A percentile compares a stretch with the other conserved stretches of the same genome.
Evolutionary conservation across 108 stramenopile species (phyloP).

Genomic region (Pseudonitzschia delicatissima): DNA sequence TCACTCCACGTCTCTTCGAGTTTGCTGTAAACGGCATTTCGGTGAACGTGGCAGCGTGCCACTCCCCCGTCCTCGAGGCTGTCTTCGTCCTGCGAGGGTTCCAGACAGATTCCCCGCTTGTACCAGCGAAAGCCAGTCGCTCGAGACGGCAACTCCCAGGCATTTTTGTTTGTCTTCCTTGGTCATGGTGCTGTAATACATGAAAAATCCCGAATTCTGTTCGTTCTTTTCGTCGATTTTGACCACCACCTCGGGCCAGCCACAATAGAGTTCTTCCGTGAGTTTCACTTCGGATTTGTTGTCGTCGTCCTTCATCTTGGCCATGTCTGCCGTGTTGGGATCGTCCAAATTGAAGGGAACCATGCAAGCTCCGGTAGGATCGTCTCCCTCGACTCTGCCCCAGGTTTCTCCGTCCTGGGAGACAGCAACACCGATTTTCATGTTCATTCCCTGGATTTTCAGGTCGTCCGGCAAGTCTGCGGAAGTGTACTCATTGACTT

Average conservation of each 20-base stretch:
- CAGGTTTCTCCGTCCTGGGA: slow-evolving; percentile 89
- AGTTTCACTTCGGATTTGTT: slow-evolving; percentile 30
- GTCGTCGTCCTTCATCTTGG: slow-evolving; percentile 45
- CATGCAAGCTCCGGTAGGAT: slow-evolving; percentile 77
- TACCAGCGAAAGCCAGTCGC: slow-evolving; percentile 84
- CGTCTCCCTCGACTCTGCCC: slow-evolving; percentile 83
- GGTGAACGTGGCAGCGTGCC: slow-evolving; percentile 74
- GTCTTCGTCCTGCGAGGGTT: slow-evolving; percentile 42
- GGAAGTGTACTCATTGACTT: slow-evolving; percentile 47
- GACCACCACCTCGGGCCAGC: slow-evolving; percentile 88
- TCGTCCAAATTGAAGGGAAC: slow-evolving; percentile 58
- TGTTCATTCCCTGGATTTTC: slow-evolving; percentile 82
- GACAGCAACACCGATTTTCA: slow-evolving; percentile 88
- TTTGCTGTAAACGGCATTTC: slow-evolving; percentile 50
- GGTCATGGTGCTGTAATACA: slow-evolving; percentile 92
- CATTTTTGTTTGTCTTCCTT: slow-evolving; percentile 76
- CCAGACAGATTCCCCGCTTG: slow-evolving; percentile 66
- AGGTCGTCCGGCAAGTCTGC: slow-evolving; percentile 37
- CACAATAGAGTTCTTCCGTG: slow-evolving; percentile 86
- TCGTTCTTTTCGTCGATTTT: slow-evolving; percentile 37
- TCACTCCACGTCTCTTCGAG: slow-evolving; percentile 49
- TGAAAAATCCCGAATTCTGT: slow-evolving; percentile 66
- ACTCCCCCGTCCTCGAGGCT: slow-evolving; percentile 75
- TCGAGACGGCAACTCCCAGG: slow-evolving; percentile 72
- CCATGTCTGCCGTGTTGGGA: slow-evolving; percentile 38